Conservation (phyloP, 2,329 filamentous ascomycete genomes). For the Arachnomyces sp. region DNA sequence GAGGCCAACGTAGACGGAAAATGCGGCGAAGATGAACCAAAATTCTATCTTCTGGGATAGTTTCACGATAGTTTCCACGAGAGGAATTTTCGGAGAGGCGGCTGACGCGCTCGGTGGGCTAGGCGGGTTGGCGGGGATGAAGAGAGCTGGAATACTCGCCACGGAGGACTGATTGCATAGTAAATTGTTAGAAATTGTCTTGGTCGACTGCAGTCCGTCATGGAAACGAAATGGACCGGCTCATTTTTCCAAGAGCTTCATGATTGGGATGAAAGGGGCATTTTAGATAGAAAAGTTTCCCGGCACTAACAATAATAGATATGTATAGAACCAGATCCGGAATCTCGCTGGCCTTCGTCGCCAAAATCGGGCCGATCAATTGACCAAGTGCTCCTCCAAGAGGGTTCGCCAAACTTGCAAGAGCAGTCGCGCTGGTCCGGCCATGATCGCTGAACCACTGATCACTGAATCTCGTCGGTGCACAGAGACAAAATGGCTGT, state of each 20-base stretch:
- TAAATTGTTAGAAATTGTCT: background rate
- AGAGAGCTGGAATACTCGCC: slow-evolving; percentile 66
- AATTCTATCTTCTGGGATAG: slow-evolving; percentile 61
- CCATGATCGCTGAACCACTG: slow-evolving; percentile 86
- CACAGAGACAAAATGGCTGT: slow-evolving; percentile 85
- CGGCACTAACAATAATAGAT: slow-evolving; percentile 63
- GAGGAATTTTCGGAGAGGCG: slow-evolving; percentile 46
- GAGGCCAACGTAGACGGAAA: slow-evolving; percentile 75
- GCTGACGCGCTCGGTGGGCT: slow-evolving; percentile 67
- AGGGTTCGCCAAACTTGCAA: slow-evolving; percentile 80
- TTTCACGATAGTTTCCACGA: slow-evolving; percentile 46
- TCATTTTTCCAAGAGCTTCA: slow-evolving; percentile 2
- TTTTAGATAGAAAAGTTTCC: slow-evolving; percentile 4
- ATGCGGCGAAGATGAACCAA: slow-evolving; percentile 75
- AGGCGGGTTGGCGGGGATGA: slow-evolving; percentile 69
- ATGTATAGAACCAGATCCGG: slow-evolving; percentile 80
- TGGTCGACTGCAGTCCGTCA: background rate
- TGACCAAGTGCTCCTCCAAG: slow-evolving; percentile 84
- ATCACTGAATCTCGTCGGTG: slow-evolving; percentile 85
- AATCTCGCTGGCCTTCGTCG: slow-evolving; percentile 54
- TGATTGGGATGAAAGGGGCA: background rate
- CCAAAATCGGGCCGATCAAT: slow-evolving; percentile 74
- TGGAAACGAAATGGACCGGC: background rate
- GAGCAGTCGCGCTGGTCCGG: slow-evolving; percentile 76
- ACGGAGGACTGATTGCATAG: slow-evolving; percentile 47